Percentiles rank a stretch among this genome's conserved stretches.
Conservation (phyloP, 495 filamentous ascomycete genomes). For the Letharia lupina region DNA sequence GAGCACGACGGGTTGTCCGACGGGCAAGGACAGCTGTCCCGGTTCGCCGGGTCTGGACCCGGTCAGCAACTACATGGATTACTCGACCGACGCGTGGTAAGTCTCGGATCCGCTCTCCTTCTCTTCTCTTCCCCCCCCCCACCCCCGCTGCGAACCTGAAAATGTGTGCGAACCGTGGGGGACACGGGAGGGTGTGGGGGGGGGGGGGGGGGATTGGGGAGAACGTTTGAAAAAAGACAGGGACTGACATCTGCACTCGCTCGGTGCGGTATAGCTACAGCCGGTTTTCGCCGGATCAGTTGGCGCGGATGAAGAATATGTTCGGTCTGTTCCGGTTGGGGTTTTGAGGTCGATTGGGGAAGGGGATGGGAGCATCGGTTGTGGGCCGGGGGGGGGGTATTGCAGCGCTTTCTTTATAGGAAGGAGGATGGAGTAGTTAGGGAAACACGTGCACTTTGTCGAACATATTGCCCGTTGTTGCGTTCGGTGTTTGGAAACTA, state of each 20-base stretch:
- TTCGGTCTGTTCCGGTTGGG: constrained; percentile 34
- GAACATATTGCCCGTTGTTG: no score
- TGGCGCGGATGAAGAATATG: constrained; percentile 40
- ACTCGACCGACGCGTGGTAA: constrained; percentile 44
- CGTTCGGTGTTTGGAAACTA: no score
- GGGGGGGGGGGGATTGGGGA: background rate
- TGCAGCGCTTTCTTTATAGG: no score
- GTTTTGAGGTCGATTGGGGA: background rate
- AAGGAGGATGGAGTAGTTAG: no score
- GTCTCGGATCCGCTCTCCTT: background rate
- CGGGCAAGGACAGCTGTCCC: constrained; percentile 41
- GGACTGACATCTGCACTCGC: no score
- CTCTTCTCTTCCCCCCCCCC: background rate
- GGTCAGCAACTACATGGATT: constrained; percentile 50
- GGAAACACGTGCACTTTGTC: no score
- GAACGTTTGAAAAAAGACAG: background rate
- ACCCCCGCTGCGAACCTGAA: background rate
- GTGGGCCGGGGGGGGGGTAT: no score
- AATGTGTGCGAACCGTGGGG: no score
- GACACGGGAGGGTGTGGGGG: background rate
- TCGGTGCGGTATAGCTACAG: constrained; percentile 31
- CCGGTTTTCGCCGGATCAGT: constrained; percentile 38
- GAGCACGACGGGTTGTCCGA: constrained; percentile 44
- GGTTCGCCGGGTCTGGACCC: constrained; percentile 37
- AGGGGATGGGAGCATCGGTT: background rate